phyloP scores from a whole-genome alignment of 345 rosid genomes.

The Trapa incisa region DNA sequence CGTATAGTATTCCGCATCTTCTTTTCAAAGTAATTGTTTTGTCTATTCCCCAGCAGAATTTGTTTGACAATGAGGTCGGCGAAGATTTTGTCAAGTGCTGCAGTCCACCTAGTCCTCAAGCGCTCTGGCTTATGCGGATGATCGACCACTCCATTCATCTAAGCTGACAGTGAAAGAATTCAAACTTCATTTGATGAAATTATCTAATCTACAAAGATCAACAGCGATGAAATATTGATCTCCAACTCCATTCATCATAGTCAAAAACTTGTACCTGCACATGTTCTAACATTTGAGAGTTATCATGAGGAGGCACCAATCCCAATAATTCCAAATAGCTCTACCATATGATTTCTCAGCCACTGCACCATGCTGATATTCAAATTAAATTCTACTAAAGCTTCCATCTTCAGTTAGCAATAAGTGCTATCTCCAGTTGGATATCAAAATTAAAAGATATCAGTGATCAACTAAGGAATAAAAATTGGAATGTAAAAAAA shows the following conservation, averaged over 20 bases:
- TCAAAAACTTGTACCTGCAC: neutral
- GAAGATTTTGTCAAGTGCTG: slow-evolving; percentile 47
- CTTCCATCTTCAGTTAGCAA: neutral
- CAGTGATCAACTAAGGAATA: neutral
- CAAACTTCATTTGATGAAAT: neutral
- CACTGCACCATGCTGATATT: neutral
- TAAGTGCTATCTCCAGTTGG: neutral
- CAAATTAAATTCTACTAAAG: neutral
- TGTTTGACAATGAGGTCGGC: slow-evolving; percentile 70
- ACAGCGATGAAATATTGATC: neutral
- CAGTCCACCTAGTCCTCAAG: slow-evolving; percentile 62
- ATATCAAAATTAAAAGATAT: no score
- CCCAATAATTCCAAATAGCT: neutral
- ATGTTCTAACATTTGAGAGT: neutral
- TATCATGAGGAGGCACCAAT: neutral
- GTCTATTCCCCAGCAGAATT: slow-evolving; percentile 56
- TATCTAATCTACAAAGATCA: neutral
- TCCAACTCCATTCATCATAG: neutral
- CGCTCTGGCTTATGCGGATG: slow-evolving; percentile 50
- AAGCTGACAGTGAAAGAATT: neutral
- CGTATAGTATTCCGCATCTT: slow-evolving; percentile 63
- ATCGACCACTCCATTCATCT: slow-evolving; percentile 44
- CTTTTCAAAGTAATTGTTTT: slow-evolving; percentile 56
- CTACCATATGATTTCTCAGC: neutral
- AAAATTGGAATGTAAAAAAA: neutral